Percentiles rank a stretch among this genome's conserved stretches.
Evolutionary conservation across 345 rosid genomes (phyloP).

Genomic region (Bruguiera sexangula): DNA sequence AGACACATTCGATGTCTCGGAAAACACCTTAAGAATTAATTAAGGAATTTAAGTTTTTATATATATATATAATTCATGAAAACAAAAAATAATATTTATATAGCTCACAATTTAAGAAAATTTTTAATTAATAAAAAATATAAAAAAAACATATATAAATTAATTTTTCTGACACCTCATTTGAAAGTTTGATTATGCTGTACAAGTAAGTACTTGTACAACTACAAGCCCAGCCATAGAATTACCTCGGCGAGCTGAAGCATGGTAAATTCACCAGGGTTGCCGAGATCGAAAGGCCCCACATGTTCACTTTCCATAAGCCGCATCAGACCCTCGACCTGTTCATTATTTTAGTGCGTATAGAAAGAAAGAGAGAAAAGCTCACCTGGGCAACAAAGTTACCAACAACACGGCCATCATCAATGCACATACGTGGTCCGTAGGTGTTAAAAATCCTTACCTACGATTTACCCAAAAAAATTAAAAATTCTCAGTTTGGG

Average conservation of each 20-base stretch:
- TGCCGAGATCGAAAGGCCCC: slow-evolving; percentile 3
- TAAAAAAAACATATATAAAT: too few species aligned
- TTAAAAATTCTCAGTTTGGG: too few species aligned
- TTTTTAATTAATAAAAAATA: too few species aligned
- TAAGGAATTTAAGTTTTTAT: too few species aligned
- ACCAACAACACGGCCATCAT: slow-evolving; percentile 87
- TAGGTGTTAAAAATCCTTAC: slow-evolving; percentile 80
- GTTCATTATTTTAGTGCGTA: neutral
- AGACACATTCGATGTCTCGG: neutral
- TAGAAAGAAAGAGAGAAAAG: neutral
- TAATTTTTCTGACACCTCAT: too few species aligned
- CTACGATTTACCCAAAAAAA: slow-evolving; percentile 21
- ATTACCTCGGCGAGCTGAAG: neutral
- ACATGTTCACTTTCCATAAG: neutral
- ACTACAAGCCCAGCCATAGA: too few species aligned
- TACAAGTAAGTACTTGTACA: too few species aligned
- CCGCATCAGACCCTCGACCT: slow-evolving; percentile 1
- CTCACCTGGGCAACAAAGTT: slow-evolving; percentile 78
- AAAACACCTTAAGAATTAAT: too few species aligned
- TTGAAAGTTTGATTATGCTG: too few species aligned
- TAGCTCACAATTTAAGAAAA: neutral
- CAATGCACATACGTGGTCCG: slow-evolving; percentile 90
- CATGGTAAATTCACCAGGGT: slow-evolving; percentile 4
- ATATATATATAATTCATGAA: neutral
- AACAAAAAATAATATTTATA: neutral